Evolutionary conservation across 768 basidiomycete genomes (phyloP).

Genomic region (Trametes cubensis): DNA sequence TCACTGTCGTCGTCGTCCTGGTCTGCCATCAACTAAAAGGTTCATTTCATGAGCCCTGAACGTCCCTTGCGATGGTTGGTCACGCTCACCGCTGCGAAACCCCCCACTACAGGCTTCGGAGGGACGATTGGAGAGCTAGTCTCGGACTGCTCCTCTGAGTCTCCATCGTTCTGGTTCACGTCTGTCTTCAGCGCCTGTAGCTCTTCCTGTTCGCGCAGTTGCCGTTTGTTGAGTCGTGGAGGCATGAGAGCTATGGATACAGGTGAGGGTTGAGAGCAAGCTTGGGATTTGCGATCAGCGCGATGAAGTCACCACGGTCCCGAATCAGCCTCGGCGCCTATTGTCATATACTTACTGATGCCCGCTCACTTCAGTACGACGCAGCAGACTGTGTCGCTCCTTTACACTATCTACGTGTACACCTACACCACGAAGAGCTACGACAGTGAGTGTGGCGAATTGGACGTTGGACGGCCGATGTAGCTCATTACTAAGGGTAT

Average conservation of each 20-base stretch:
- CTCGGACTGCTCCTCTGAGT: slow-evolving; percentile 46
- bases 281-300: background rate
- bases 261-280: background rate
- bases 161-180: slow-evolving; percentile 32
- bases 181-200: slow-evolving; percentile 55
- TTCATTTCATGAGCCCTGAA: background rate
- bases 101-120: slow-evolving; percentile 25
- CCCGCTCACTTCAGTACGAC: no score
- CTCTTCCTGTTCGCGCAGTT: slow-evolving; percentile 85
- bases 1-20: slow-evolving; percentile 13
- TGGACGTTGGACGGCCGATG: no score
- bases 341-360: no score
- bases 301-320: slow-evolving; percentile 6
- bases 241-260: slow-evolving; percentile 48
- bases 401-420: no score
- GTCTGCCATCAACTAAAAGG: slow-evolving; percentile 18
- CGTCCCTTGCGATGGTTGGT: background rate
- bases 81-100: slow-evolving; percentile 29
- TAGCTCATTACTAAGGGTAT: no score
- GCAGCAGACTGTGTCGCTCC: no score
- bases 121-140: slow-evolving; percentile 25
- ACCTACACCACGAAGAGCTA: no score
- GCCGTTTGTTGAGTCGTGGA: slow-evolving; percentile 78
- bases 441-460: no score
- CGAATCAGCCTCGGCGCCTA: slow-evolving; percentile 2